Conservation (phyloP, 805 yeast genomes). For the Candida tammaniensis region DNA sequence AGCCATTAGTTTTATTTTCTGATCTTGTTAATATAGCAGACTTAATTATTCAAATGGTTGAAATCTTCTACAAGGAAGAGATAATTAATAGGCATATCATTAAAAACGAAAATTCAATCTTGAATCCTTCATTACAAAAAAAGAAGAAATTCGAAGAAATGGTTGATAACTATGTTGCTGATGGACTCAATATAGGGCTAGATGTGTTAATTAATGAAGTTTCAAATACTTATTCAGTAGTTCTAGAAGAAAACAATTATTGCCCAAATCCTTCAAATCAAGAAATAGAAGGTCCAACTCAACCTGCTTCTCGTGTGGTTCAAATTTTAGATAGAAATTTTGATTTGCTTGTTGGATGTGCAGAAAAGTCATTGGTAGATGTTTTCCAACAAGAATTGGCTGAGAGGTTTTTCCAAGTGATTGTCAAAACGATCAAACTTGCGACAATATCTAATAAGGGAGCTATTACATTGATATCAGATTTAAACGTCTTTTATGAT, state of each 20-base stretch:
- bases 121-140: constrained; percentile 71
- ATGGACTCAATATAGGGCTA: constrained; percentile 89
- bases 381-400: constrained; percentile 95
- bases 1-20: constrained; percentile 82
- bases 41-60: constrained; percentile 86
- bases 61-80: constrained; percentile 87
- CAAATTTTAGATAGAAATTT: constrained; percentile 68
- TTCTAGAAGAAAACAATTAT: constrained; percentile 48
- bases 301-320: constrained; percentile 64
- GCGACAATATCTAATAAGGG: constrained; percentile 73
- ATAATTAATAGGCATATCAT: constrained; percentile 56
- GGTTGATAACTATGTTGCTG: constrained; percentile 87
- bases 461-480: constrained; percentile 78
- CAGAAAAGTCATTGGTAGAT: constrained; percentile 85
- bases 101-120: constrained; percentile 70
- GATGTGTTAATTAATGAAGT: constrained; percentile 84
- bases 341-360: constrained; percentile 68
- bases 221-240: constrained; percentile 43
- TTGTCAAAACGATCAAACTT: constrained; percentile 76
- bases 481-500: constrained; percentile 72
- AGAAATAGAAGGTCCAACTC: constrained; percentile 40
- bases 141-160: constrained; percentile 79
- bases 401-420: constrained; percentile 70
- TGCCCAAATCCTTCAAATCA: constrained; percentile 19
- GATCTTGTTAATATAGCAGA: constrained; percentile 93